phyloP scores from a whole-genome alignment of 192 early-diverging fungal species.

The Borealophlyctis nickersoniae region DNA sequence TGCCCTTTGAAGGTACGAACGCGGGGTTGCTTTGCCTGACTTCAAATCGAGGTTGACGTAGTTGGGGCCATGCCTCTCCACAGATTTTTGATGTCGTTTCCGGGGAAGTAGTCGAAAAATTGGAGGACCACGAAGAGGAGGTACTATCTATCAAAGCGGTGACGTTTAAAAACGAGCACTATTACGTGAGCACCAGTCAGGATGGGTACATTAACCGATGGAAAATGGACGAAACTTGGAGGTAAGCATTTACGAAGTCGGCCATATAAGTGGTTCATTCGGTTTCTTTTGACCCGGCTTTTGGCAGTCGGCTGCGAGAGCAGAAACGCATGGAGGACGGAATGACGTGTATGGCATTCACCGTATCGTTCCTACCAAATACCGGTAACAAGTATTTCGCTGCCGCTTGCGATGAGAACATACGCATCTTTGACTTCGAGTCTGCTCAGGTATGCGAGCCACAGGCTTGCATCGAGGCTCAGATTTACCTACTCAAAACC shows the following conservation, averaged over 20 bases:
- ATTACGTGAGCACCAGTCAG: conserved; percentile 87
- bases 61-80: too few relatives aligned
- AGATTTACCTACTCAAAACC: too few relatives aligned
- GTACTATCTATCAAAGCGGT: conserved; percentile 77
- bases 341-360: conserved; percentile 94
- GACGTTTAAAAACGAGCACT: conserved; percentile 73
- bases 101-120: conserved; percentile 73
- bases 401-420: conserved; percentile 83
- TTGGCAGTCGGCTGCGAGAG: conserved; percentile 40
- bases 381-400: conserved; percentile 93
- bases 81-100: conserved; percentile 78
- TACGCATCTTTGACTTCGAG: conserved; percentile 91
- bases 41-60: too few relatives aligned
- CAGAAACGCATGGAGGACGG: conserved; percentile 73
- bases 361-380: conserved; percentile 87
- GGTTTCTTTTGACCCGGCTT: not conserved
- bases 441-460: conserved; percentile 60
- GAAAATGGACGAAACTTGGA: conserved; percentile 81
- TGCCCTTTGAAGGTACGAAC: conserved; percentile 91
- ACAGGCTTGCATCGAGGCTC: too few relatives aligned
- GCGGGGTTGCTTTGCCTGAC: too few relatives aligned
- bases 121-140: conserved; percentile 87
- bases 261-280: not conserved
- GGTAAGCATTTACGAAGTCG: conserved; percentile 51
- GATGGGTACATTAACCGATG: conserved; percentile 92